Percentiles rank a stretch among this genome's conserved stretches.
Evolutionary conservation across 805 yeast genomes (phyloP).

Genomic region (Yarrowia osloensis): DNA sequence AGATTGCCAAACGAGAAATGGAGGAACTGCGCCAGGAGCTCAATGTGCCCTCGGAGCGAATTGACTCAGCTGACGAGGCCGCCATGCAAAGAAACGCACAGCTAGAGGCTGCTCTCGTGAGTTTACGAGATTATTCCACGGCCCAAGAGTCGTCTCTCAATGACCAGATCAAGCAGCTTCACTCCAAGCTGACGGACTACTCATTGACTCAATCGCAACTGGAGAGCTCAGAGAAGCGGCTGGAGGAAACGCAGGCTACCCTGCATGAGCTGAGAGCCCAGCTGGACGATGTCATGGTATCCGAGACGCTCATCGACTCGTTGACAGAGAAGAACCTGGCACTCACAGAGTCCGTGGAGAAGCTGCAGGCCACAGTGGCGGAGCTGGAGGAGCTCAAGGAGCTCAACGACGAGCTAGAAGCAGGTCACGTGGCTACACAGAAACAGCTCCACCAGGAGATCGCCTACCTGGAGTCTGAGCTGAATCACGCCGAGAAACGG

Average conservation of each 20-base stretch:
- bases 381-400: conserved; percentile 58
- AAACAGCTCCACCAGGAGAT: conserved; percentile 48
- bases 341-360: conserved; percentile 44
- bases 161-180: conserved; percentile 34
- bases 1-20: conserved; percentile 37
- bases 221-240: conserved; percentile 32
- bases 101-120: conserved; percentile 49
- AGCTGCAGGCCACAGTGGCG: conserved; percentile 47
- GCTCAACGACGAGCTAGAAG: conserved; percentile 55
- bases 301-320: conserved; percentile 45
- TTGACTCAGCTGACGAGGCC: conserved; percentile 2
- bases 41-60: conserved; percentile 30
- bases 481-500: conserved; percentile 34
- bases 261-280: conserved; percentile 37
- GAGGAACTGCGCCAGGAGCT: conserved; percentile 36
- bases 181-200: conserved; percentile 33
- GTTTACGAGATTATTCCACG: conserved; percentile 41
- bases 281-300: conserved; percentile 42
- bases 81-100: conserved; percentile 42
- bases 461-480: conserved; percentile 34
- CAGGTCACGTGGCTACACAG: conserved; percentile 49
- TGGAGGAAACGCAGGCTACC: conserved; percentile 34
- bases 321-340: conserved; percentile 46
- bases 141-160: conserved; percentile 35
- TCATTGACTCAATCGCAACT: conserved; percentile 33